Base-by-base conservation (phyloP, 768 basidiomycete genomes). In the Mycena vulgaris region DNA sequence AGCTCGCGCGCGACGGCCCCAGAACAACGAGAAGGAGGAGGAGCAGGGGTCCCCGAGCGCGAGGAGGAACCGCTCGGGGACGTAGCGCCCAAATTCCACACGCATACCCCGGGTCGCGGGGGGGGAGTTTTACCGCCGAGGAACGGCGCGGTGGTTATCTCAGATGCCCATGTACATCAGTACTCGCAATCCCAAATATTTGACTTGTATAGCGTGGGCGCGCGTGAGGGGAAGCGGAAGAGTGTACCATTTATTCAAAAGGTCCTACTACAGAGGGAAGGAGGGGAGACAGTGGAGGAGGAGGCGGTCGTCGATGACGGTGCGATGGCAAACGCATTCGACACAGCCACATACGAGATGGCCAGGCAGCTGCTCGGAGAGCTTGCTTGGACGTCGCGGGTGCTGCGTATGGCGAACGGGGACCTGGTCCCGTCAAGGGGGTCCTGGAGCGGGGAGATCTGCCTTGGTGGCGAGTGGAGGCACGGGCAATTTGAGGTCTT, bases 371-470 rank as follows among this genome's bases (percentile, higher is more conserved):
- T 8, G 27, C 52, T 74, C 17, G 40, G 48, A 1, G 28, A 21
- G 42, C 51, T 58, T 1, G 7, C 17, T 3, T 23, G 33, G 33
- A 55, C 69, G 21, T 2, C 28, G n/a, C 60, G 57, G n/a, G 40
- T 63, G 19, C 45, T 74, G 5, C 72, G 69, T 23, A 75, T 75
- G 74, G 74, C 74, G 28, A 52, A 75, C 39, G 72, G 74, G 3
- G 30, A 37, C 0, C 8, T 73, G 13, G 58, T 73, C 7, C 59
- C 68, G 35, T 70, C 74, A n/a, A 28, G 11, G 3, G 74, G 63
- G 27, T 13, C n/a, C 19, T 75, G 75, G 75, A 49, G n/a, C 8
- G 75, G 75, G 17, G 35, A 11, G 11, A 52, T 74, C 13, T 14
- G 13, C n/a, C 16, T 75, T 14, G 61, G 57, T 6, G 70, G 67